Evolutionary conservation across 2,329 filamentous ascomycete species (phyloP), one percentile per base, ranked within the genome.

Genomic region (Drechslera avenae): DNA sequence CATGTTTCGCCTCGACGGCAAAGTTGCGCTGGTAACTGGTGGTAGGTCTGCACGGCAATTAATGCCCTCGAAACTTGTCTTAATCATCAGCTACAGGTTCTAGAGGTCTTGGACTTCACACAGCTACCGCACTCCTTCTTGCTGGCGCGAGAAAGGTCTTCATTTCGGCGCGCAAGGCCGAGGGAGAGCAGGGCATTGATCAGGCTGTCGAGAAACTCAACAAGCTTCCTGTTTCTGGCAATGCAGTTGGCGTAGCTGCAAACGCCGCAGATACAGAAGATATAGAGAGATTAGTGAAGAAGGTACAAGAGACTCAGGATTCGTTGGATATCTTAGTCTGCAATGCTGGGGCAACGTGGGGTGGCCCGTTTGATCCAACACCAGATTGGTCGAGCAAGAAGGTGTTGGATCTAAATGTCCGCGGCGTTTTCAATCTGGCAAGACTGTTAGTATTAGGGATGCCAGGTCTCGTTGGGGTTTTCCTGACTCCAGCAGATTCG

Each of bases 311-410:
- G 46, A 66, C 63, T 2, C 63, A 67, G 12, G 59, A 63, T 16
- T 64, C 65, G 33, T 50, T 75, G 8, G 71, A 76, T 43, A 73
- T 76, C 37, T 60, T 75, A 2, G 67, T 76, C 12, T 67, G 67
- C 41, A 76, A 76, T 49, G 73, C 73, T 8, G 73, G 73, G 12
- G 68, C 72, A 7, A 73, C 69, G 3, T 75, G 71, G 67, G 72
- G 72, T 14, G 73, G 69, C 1, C 67, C 71, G 2, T 73, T 76
- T 50, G 73, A 75, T 19, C 57, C 62, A 2, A 69, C 68, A 6
- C 68, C 70, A 32, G 73, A 75, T 50, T 71, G 60, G 63, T 59
- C 64, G 18, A 72, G 59, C 36, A 52, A 69, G 53, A 74, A 75
- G 49, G 67, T 75, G 16, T 53, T 76, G 14, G 72, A 75, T 49